Percentiles rank a stretch among this genome's conserved stretches.
These are phyloP conservation scores for Pseudocercospora eumusae DNA, from an alignment of 2,329 filamentous ascomycete species.

Conservation along the genomic window DNA sequence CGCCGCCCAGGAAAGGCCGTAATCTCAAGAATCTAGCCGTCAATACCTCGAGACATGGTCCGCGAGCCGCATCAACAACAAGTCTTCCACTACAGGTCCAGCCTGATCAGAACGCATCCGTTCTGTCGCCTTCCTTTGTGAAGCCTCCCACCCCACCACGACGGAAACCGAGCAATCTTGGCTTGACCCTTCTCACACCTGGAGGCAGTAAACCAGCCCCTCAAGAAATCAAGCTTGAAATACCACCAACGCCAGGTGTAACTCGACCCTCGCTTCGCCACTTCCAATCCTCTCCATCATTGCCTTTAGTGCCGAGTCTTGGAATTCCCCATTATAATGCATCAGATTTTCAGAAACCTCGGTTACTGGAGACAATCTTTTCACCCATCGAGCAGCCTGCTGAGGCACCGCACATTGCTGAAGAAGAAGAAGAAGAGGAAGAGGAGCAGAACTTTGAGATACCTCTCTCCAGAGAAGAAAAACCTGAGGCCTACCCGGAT, in stretches of 20 bases:
- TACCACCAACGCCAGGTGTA: conserved; percentile 60
- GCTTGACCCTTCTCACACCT: conserved; percentile 69
- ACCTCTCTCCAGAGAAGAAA: conserved; percentile 64
- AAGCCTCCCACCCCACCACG: conserved; percentile 71
- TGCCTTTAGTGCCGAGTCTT: conserved; percentile 56
- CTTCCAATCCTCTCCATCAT: conserved; percentile 63
- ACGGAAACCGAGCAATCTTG: conserved; percentile 74
- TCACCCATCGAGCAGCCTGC: conserved; percentile 31
- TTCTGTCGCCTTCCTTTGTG: conserved; percentile 74
- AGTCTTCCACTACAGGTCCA: conserved; percentile 55
- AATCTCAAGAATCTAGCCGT: conserved; percentile 85
- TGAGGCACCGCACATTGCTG: conserved; percentile 18
- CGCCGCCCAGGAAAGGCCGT: conserved; percentile 64
- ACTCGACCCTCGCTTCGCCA: conserved; percentile 58
- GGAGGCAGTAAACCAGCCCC: conserved; percentile 59
- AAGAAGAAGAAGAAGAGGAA: conserved; percentile 44
- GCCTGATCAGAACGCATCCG: conserved; percentile 59
- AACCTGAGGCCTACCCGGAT: conserved; percentile 78
- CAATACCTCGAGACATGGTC: conserved; percentile 59
- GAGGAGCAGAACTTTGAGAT: conserved; percentile 56
- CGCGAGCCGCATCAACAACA: conserved; percentile 51
- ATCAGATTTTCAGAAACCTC: conserved; percentile 21
- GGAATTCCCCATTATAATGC: conserved; percentile 18
- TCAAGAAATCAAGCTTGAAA: conserved; percentile 58
- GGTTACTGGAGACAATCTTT: conserved; percentile 36